phyloP scores from a whole-genome alignment of 306 rosid species.

The Astragalus glycyphyllos region DNA sequence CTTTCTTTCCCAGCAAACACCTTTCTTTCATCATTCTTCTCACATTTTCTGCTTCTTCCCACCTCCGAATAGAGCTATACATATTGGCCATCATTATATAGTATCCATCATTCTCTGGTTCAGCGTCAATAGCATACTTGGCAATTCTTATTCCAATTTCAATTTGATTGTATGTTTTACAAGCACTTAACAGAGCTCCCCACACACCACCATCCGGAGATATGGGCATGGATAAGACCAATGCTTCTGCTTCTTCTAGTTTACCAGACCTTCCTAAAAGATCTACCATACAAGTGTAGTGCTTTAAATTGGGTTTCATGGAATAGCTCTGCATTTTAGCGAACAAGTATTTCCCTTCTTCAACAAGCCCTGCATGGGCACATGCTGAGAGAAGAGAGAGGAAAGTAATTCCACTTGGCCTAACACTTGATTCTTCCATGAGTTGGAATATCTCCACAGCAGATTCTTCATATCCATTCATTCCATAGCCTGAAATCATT shows the following conservation, averaged over 20 bases:
- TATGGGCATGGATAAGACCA: constrained; percentile 79
- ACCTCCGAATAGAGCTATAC: constrained; percentile 71
- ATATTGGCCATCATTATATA: constrained; percentile 67
- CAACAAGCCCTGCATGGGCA: constrained; percentile 67
- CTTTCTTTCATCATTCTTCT: constrained; percentile 64
- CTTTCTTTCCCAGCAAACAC: constrained; percentile 62
- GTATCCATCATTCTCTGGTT: constrained; percentile 80
- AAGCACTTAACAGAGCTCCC: constrained; percentile 82
- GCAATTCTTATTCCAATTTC: constrained; percentile 75
- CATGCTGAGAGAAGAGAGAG: constrained; percentile 83
- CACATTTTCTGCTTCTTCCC: constrained; percentile 79
- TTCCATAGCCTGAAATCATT: constrained; percentile 77
- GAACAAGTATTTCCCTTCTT: constrained; percentile 69
- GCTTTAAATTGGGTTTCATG: constrained; percentile 68
- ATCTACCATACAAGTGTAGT: constrained; percentile 87
- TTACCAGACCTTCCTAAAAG: constrained; percentile 77
- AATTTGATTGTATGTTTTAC: constrained; percentile 64
- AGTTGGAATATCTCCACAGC: constrained; percentile 60
- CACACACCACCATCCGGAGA: constrained; percentile 75
- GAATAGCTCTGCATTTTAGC: constrained; percentile 58
- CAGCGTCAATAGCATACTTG: constrained; percentile 62
- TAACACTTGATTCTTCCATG: constrained; percentile 68
- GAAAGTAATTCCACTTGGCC: constrained; percentile 71
- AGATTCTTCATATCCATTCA: constrained; percentile 67
- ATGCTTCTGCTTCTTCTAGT: constrained; percentile 71